Evolutionary conservation across 805 yeast species (phyloP).

Genomic region (Wickerhamiella occidentalis): DNA sequence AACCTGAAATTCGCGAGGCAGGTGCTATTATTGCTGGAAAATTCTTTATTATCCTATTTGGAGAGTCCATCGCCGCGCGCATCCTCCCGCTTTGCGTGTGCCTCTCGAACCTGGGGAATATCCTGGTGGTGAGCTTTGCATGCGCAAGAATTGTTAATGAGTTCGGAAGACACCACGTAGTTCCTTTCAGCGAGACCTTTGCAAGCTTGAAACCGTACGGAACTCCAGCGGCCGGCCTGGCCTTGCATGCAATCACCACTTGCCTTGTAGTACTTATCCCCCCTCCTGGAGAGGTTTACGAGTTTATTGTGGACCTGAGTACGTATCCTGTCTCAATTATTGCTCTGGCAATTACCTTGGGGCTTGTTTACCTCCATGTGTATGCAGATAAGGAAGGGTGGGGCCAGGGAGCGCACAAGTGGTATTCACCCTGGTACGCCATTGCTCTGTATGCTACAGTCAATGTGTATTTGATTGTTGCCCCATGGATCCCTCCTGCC

Average conservation of each 20-base stretch:
- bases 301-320: slow-evolving; percentile 48
- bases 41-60: slow-evolving; percentile 46
- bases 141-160: slow-evolving; percentile 49
- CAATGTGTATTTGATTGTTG: slow-evolving; percentile 39
- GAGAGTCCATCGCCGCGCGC: slow-evolving; percentile 39
- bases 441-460: slow-evolving; percentile 34
- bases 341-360: slow-evolving; percentile 40
- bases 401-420: slow-evolving; percentile 28
- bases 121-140: slow-evolving; percentile 51
- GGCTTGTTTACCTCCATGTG: slow-evolving; percentile 41
- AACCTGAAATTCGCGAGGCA: slow-evolving; percentile 33
- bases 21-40: slow-evolving; percentile 57
- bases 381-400: slow-evolving; percentile 32
- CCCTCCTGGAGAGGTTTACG: slow-evolving; percentile 53
- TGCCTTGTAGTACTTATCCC: slow-evolving; percentile 43
- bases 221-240: slow-evolving; percentile 35
- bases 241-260: slow-evolving; percentile 46
- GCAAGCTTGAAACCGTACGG: slow-evolving; percentile 31
- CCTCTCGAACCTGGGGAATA: slow-evolving; percentile 51
- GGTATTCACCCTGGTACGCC: slow-evolving; percentile 25
- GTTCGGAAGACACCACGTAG: slow-evolving; percentile 37
- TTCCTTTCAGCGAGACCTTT: slow-evolving; percentile 41
- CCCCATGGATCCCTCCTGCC: slow-evolving; percentile 49
- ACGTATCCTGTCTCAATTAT: slow-evolving; percentile 56
- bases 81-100: slow-evolving; percentile 47